Evolutionary conservation across 2,329 filamentous ascomycete genomes (phyloP), one percentile per base, ranked within the genome.

Genomic region (Pyrenophora seminiperda): DNA sequence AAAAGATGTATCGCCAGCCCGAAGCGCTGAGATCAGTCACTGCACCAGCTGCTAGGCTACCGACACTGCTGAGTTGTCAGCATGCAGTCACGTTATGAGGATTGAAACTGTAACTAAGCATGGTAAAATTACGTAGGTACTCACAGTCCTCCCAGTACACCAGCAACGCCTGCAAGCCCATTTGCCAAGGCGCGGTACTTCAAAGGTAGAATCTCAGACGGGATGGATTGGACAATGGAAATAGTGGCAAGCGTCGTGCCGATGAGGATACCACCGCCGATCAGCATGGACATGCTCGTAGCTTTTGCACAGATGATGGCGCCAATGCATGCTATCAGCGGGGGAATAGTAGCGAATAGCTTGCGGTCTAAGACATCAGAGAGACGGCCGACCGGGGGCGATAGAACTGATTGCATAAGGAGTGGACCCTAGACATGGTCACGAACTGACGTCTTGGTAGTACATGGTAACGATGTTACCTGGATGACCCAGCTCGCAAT

Each of bases 1-100:
- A 84, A 61, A 82, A 84, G 56, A 84, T 83, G 56, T 77, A 76
- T 1, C 81, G 73, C 81, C 81, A 84, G 15, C 81, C 81, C 1
- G 65, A 70, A 0, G 73, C 54, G 42, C 72, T 71, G 10, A 74
- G 62, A 50, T 81, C 79, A 0, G 81, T 82, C 2, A 82, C 76
- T 6, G 75, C 80, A 2, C 81, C 81, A 5, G 80, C 79, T 19
- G 77, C 76, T 4, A 83, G 71, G 10, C 72, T 66, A 10, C 79
- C 81, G 13, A 81, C 67, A 1, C 79, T 81, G 46, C 15, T 41
- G 6, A 14, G 5, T 19, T 10, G n/a, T 56, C 3, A 56, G 44
- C 24, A 11, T 27, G 24, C 2, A 27, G 14, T 24, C 3, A 4
- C 4, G 7, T 11, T 2, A 3, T 15, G n/a, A 24, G 14, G 7